Evolutionary conservation across 305 asterid genomes (phyloP), one percentile per base, ranked within the genome.

Genomic region (Fraxinus nigra): DNA sequence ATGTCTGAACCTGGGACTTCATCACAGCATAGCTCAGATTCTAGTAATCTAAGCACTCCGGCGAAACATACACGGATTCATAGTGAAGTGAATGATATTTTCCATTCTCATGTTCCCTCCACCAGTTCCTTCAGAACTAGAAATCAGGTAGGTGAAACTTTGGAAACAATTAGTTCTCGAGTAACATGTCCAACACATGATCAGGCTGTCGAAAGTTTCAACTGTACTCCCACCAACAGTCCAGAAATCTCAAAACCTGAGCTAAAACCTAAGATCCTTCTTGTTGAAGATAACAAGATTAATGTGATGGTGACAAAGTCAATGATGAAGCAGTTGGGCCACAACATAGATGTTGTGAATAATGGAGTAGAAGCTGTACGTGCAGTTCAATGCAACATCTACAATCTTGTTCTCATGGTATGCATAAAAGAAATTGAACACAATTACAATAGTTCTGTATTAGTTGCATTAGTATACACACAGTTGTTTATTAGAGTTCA

Each of bases 261-360:
- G 76, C 7, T 35, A 37, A 90, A 86, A 79, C 98, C 97, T 33
- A 95, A 86, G 88, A 95, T 95, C 74, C 98, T 95, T 74, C 95
- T 95, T 6, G 98, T 95, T 48, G 98, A 95, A 76, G 98, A 95
- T 79, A 93, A 82, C 90, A 91, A 91, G 89, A 89, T 93, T 14
- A 93, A 92, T 67, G 95, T 95, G 83, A 90, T 93, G 94, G 98
- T 93, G 46, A 84, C 98, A 1, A 89, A 85, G 80, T 91, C 97
- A n/a, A 92, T 95, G 98, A 91, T 90, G 98, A 91, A 91, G 87
- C 96, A 87, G 87, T 85, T 95, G 63, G 98, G 98, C 30, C 93
- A 93, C 78, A 78, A 59, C 73, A 87, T 93, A 16, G 92, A 89
- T 35, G 91, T 95, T 4, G 98, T 91, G 77, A 75, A 84, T 38